A percentile compares a stretch with the other conserved stretches of the same genome.
Evolutionary conservation across 2,329 filamentous ascomycete species (phyloP).

Genomic region (Stachybotrys elegans): DNA sequence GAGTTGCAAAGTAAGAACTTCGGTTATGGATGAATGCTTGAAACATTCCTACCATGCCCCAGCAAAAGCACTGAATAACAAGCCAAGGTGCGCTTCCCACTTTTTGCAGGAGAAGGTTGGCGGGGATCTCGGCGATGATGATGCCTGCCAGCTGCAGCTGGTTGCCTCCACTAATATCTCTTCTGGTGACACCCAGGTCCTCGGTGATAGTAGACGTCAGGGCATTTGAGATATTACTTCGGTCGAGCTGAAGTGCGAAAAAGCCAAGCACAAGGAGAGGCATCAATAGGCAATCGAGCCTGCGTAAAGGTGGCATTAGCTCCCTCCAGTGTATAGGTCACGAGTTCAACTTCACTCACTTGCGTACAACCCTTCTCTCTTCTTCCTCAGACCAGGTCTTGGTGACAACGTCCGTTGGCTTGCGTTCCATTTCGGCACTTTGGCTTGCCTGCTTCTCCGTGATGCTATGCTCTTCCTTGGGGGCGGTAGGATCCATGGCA

Average conservation of each 20-base stretch:
- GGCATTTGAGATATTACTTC: constrained; percentile 38
- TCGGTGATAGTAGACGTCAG: constrained; percentile 41
- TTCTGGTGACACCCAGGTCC: constrained; percentile 40
- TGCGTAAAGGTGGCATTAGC: too few relatives aligned
- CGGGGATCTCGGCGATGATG: constrained; percentile 30
- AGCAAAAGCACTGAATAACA: constrained; percentile 11
- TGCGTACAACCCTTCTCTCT: constrained; percentile 7
- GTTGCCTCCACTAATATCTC: constrained; percentile 43
- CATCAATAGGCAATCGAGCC: constrained; percentile 13
- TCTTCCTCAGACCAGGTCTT: constrained; percentile 12
- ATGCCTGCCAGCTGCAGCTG: constrained; percentile 41
- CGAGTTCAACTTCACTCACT: too few relatives aligned
- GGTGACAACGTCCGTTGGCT: too few relatives aligned
- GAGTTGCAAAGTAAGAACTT: constrained; percentile 10
- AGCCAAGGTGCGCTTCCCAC: constrained; percentile 9
- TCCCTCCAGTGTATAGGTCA: too few relatives aligned
- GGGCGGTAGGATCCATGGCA: too few relatives aligned
- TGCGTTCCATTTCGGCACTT: too few relatives aligned
- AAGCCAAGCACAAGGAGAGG: constrained; percentile 14
- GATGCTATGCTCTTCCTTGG: too few relatives aligned
- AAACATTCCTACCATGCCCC: constrained; percentile 12
- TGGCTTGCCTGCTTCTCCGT: too few relatives aligned
- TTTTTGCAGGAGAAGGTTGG: constrained; percentile 9
- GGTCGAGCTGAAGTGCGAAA: constrained; percentile 18
- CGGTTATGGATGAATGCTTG: constrained; percentile 12